phyloP scores from a whole-genome alignment of 805 yeast genomes.

The Saccharomycopsis lassenensis region DNA sequence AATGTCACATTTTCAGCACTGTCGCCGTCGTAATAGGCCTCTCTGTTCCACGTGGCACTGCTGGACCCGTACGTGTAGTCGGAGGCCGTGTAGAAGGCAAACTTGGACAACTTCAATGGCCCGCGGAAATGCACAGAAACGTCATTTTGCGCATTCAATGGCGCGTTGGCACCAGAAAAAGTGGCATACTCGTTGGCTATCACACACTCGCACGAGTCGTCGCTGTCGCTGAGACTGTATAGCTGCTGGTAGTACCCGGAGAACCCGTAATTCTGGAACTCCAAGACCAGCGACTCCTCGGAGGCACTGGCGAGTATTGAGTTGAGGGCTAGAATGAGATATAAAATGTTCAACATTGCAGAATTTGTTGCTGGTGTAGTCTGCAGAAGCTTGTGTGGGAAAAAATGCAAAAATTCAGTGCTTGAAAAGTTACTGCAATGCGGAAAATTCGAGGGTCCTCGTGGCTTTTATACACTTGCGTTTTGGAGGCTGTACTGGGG shows the following conservation, averaged over 20 bases:
- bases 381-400: too few species aligned
- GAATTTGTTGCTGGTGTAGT: too few species aligned
- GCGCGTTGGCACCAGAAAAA: slow-evolving; percentile 56
- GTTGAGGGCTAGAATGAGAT: too few species aligned
- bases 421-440: too few species aligned
- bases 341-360: too few species aligned
- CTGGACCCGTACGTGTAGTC: slow-evolving; percentile 24
- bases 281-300: too few species aligned
- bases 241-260: slow-evolving; percentile 43
- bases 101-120: slow-evolving; percentile 48
- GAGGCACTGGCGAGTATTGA: too few species aligned
- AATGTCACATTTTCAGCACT: slow-evolving; percentile 57
- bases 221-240: slow-evolving; percentile 29
- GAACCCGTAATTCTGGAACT: slow-evolving; percentile 46
- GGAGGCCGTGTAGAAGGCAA: slow-evolving; percentile 48
- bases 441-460: too few species aligned
- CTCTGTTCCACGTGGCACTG: slow-evolving; percentile 44
- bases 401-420: too few species aligned
- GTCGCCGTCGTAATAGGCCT: slow-evolving; percentile 45
- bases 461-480: too few species aligned
- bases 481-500: too few species aligned
- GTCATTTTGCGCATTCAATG: slow-evolving; percentile 56
- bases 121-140: slow-evolving; percentile 74
- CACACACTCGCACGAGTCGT: slow-evolving; percentile 38
- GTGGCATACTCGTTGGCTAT: slow-evolving; percentile 27